Conservation (phyloP, 2,329 filamentous ascomycete species). For the Colletotrichum eleusines region DNA sequence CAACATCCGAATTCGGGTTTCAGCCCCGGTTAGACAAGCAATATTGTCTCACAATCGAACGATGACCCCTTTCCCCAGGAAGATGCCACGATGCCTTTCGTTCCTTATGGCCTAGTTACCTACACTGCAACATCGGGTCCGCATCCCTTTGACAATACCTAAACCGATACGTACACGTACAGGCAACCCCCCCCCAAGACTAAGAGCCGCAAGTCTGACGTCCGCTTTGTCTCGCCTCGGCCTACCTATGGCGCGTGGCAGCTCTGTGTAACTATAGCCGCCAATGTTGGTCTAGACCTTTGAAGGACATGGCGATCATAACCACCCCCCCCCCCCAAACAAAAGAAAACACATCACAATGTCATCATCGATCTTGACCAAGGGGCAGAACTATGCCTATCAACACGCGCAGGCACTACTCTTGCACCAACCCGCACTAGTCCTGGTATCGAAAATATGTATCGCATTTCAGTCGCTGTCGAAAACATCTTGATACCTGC, state of each 20-base stretch:
- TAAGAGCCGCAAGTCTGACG: not conserved
- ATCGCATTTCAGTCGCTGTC: not conserved
- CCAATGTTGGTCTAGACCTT: not conserved
- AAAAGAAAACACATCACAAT: too few relatives aligned
- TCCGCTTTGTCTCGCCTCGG: too few relatives aligned
- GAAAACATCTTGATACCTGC: not conserved
- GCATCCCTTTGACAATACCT: too few relatives aligned
- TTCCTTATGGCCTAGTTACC: not conserved
- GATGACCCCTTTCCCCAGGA: not conserved
- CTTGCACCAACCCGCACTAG: not conserved
- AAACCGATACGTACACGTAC: not conserved
- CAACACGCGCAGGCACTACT: not conserved
- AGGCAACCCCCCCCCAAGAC: not conserved
- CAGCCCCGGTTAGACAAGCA: conserved; percentile 2
- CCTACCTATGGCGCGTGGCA: not conserved
- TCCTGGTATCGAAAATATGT: not conserved
- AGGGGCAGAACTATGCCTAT: not conserved
- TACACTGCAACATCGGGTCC: not conserved
- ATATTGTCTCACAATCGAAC: not conserved
- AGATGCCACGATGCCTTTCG: not conserved
- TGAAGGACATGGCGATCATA: not conserved
- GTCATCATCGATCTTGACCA: not conserved
- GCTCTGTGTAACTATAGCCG: not conserved
- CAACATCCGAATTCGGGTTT: conserved; percentile 8
- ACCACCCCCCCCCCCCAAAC: not conserved